Percentiles rank a stretch among this genome's conserved stretches.
Conservation (phyloP, 2,329 filamentous ascomycete species). For the Diaporthe velutina region DNA sequence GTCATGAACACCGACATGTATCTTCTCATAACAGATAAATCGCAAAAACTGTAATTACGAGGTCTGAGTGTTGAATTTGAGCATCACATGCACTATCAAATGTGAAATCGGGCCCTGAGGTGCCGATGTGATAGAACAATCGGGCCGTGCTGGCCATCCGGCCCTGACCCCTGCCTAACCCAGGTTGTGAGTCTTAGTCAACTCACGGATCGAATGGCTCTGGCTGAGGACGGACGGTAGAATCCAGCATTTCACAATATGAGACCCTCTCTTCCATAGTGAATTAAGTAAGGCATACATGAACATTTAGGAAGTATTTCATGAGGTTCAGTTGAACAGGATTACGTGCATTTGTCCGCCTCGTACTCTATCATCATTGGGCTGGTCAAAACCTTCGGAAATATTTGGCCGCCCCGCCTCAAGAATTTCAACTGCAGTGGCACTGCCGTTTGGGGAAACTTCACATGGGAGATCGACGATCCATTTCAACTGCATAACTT, state of each 20-base stretch:
- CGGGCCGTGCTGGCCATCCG: neutral
- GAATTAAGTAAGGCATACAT: neutral
- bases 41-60: neutral
- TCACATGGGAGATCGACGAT: neutral
- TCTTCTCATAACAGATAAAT: neutral
- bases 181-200: neutral
- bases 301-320: neutral
- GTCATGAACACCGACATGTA: neutral
- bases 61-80: neutral
- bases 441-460: neutral
- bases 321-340: neutral
- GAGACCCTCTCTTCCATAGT: neutral
- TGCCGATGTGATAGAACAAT: neutral
- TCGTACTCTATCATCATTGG: neutral
- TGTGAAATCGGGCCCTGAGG: neutral
- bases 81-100: neutral
- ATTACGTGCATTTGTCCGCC: neutral
- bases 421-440: slow-evolving; percentile 31
- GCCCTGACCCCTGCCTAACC: neutral
- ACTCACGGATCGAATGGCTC: neutral
- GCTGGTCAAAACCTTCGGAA: slow-evolving; percentile 24
- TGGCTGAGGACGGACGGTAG: neutral
- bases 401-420: slow-evolving; percentile 34
- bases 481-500: neutral
- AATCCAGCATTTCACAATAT: neutral